Conservation (phyloP, 176 grass and related monocot species). For the Chloris gayana region DNA sequence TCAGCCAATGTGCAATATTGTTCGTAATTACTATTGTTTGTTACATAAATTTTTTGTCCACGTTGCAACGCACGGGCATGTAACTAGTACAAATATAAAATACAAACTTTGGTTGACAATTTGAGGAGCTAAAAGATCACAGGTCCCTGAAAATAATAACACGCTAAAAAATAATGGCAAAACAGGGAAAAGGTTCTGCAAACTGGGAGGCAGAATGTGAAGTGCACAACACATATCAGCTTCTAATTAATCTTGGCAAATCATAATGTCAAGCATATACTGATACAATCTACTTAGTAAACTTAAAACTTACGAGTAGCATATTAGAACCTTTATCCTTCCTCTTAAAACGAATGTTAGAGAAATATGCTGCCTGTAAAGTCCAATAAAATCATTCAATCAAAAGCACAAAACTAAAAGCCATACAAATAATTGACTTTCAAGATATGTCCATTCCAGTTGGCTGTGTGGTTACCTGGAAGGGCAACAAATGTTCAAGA, state of each 20-base stretch:
- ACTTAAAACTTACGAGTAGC: constrained; percentile 71
- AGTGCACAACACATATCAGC: constrained; percentile 8
- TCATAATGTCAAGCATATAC: not conserved
- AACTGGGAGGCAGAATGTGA: not conserved
- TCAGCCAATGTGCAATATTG: no score
- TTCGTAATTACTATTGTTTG: no score
- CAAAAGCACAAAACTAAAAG: constrained; percentile 32
- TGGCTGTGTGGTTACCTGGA: constrained; percentile 58
- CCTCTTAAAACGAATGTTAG: constrained; percentile 79
- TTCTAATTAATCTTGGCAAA: not conserved
- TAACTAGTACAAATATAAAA: not conserved
- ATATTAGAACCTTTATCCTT: constrained; percentile 89
- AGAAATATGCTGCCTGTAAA: constrained; percentile 93
- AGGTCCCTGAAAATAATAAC: not conserved
- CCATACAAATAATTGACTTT: constrained; percentile 12
- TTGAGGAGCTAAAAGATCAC: not conserved
- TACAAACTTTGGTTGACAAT: not conserved
- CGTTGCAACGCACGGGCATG: no score
- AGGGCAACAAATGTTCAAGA: constrained; percentile 86
- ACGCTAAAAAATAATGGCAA: not conserved
- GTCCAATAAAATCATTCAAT: constrained; percentile 29
- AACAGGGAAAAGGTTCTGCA: not conserved
- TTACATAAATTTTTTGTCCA: no score
- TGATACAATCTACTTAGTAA: not conserved
- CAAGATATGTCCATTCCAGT: constrained; percentile 12